phyloP scores from a whole-genome alignment of 2,329 filamentous ascomycete genomes.

The Verticillium nonalfalfae region DNA sequence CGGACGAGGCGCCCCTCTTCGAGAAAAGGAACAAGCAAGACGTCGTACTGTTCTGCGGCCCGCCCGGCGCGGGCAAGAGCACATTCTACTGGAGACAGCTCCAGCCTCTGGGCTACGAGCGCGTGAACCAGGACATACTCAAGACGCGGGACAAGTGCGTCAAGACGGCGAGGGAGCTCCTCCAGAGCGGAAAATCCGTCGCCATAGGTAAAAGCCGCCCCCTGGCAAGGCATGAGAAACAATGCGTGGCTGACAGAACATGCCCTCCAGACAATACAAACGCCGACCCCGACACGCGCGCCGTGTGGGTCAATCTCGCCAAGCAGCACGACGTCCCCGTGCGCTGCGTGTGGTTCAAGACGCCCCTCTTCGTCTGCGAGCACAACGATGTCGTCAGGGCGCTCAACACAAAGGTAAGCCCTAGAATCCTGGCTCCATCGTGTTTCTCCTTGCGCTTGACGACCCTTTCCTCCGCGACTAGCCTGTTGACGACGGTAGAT shows the following conservation, averaged over 20 bases:
- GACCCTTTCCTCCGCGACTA: neutral
- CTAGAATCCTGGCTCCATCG: neutral
- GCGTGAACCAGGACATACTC: conserved; percentile 85
- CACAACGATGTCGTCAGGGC: conserved; percentile 86
- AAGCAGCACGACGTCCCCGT: conserved; percentile 65
- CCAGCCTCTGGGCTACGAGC: conserved; percentile 70
- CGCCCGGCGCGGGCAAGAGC: conserved; percentile 86
- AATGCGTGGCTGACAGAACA: conserved; percentile 1
- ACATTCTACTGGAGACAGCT: conserved; percentile 80
- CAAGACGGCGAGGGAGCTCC: conserved; percentile 60
- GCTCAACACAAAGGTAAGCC: conserved; percentile 41
- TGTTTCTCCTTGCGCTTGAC: neutral
- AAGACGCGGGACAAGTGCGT: conserved; percentile 69
- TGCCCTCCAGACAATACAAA: conserved; percentile 81
- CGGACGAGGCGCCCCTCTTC: conserved; percentile 31
- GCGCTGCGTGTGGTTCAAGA: conserved; percentile 80
- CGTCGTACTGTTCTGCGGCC: conserved; percentile 80
- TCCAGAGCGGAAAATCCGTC: conserved; percentile 62
- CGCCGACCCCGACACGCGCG: conserved; percentile 68
- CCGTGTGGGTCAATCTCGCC: conserved; percentile 73
- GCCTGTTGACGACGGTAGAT: conserved; percentile 34
- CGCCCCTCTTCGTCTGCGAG: conserved; percentile 60
- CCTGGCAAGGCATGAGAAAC: neutral
- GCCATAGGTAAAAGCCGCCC: conserved; percentile 61
- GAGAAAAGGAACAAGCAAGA: conserved; percentile 62